Conservation (phyloP, 345 rosid genomes). For the Mercurialis annua region DNA sequence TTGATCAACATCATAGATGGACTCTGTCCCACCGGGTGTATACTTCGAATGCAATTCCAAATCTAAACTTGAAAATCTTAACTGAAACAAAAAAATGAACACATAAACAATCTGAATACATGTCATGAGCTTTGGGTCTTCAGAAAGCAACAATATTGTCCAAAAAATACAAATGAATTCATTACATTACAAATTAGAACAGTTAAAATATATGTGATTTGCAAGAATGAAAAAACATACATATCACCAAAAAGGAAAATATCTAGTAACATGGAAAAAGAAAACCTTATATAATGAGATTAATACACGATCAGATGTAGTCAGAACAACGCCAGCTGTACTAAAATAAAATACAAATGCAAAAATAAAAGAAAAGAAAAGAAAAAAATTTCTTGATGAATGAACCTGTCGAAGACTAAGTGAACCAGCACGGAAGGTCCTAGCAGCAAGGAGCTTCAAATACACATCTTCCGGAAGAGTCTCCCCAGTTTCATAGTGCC, state of each 20-base stretch:
- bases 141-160: neutral
- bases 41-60: constrained; percentile 77
- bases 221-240: neutral
- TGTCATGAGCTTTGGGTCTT: neutral
- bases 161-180: neutral
- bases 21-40: constrained; percentile 65
- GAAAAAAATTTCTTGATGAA: constrained; percentile 18
- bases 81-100: constrained; percentile 36
- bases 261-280: neutral
- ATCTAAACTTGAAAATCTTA: constrained; percentile 65
- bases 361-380: neutral
- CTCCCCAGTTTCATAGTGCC: constrained; percentile 82
- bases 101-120: neutral
- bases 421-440: constrained; percentile 87
- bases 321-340: neutral
- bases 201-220: neutral
- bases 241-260: neutral
- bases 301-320: neutral
- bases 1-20: constrained; percentile 68
- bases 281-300: neutral
- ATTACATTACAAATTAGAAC: neutral
- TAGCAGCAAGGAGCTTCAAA: constrained; percentile 80
- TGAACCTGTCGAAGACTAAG: constrained; percentile 84
- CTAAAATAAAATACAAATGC: neutral
- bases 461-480: constrained; percentile 81